Conservation (phyloP, 345 rosid species). For the Rhodomyrtus tomentosa region DNA sequence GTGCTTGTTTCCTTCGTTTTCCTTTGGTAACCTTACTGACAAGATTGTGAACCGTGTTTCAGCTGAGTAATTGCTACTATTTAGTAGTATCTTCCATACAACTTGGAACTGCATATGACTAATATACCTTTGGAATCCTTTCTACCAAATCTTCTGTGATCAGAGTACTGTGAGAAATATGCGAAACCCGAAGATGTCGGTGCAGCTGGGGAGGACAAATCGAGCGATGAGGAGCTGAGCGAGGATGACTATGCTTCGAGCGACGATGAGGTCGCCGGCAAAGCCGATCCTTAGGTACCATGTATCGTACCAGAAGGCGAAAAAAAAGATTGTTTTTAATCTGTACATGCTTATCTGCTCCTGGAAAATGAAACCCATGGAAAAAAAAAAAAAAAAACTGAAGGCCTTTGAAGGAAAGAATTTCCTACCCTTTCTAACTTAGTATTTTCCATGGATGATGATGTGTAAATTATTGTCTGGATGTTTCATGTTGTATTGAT, state of each 20-base stretch:
- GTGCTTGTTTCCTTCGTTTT: background rate
- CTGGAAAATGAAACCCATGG: constrained; percentile 6
- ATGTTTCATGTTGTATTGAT: constrained; percentile 13
- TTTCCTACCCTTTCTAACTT: constrained; percentile 15
- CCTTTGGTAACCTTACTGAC: background rate
- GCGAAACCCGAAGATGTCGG: constrained; percentile 72
- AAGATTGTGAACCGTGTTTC: background rate
- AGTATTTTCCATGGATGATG: constrained; percentile 17
- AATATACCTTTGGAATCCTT: background rate
- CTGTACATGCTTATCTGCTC: constrained; percentile 35
- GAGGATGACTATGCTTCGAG: constrained; percentile 67
- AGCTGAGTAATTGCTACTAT: background rate
- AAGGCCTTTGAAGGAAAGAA: constrained; percentile 11
- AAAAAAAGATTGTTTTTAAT: constrained; percentile 2
- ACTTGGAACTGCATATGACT: background rate
- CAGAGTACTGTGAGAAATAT: constrained; percentile 83
- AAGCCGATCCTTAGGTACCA: constrained; percentile 53
- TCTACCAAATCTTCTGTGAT: background rate
- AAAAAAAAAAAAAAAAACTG: background rate
- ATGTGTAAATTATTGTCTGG: constrained; percentile 23
- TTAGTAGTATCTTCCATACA: background rate
- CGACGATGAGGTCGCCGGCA: constrained; percentile 68
- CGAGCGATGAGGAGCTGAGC: constrained; percentile 84
- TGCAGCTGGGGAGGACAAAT: constrained; percentile 41
- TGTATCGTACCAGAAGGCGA: background rate